Evolutionary conservation across 139 green algal genomes (phyloP), one percentile per base, ranked within the genome.

Genomic region (Tetradesmus lagerheimii): DNA sequence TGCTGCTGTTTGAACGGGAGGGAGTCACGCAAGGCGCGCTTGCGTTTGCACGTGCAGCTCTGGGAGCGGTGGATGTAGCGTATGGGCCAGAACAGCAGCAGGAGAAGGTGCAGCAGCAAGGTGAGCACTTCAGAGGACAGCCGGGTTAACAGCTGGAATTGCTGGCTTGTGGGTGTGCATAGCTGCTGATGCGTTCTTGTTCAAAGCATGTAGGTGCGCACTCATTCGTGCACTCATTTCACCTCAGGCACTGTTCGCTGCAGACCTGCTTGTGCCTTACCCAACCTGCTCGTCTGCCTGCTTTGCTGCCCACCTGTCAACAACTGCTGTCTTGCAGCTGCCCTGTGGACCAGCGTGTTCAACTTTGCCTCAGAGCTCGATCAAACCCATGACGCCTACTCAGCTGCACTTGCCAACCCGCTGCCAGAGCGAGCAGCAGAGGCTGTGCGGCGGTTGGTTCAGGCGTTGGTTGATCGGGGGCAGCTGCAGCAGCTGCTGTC

Each of bases 1-100:
- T 94, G 93, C 76, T 90, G 85, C 84, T 94, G 81, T 94, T 94
- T 86, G 92, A 94, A 87, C 80, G 78, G 2, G 92, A 94, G 83
- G 81, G 92, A 0, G 87, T 85, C 2, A 90, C 83, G 1, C 88
- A 93, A 50, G 93, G 92, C 18, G 93, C 93, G 1, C 71, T 93
- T 20, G 84, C 80, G 29, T 94, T 95, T 88, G 90, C 90, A 1
- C 86, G 86, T 14, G 92, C 92, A 1, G 92, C 92, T 0, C 67
- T 94, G 62, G 81, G 91, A 38, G 89, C 84, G 1, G 47, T 92
- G 29, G 62, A 84, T 11, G 74, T n/a, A 29, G 87, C 78, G 18
- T 90, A 89, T 64, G 39, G 14, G 11, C 50, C 76, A 0, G 79
- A 87, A 18, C 43, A 88, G 35, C 43, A 87, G 79, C 53, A 82